phyloP scores from a whole-genome alignment of 148 eudicot genomes.

The Rhododendron molle region DNA sequence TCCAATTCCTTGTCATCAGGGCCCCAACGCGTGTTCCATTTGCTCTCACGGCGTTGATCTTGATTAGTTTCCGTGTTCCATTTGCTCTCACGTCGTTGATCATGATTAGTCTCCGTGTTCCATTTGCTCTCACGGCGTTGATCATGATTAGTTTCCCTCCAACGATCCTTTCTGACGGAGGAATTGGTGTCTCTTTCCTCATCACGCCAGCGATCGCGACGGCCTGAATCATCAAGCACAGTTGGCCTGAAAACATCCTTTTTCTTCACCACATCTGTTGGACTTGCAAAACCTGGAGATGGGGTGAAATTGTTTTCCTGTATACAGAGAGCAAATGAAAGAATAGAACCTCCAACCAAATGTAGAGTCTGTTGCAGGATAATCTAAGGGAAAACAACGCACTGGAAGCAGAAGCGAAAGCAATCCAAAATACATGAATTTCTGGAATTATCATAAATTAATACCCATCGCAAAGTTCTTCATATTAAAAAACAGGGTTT shows the following conservation, averaged over 20 bases:
- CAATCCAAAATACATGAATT: not conserved
- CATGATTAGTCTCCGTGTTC: slow-evolving; percentile 64
- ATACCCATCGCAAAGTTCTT: not conserved
- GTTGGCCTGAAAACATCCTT: slow-evolving; percentile 87
- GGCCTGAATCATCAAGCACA: slow-evolving; percentile 70
- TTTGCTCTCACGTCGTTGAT: slow-evolving; percentile 78
- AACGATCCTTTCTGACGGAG: slow-evolving; percentile 63
- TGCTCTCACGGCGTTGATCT: slow-evolving; percentile 79
- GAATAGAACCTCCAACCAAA: not conserved
- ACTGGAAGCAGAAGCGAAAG: not conserved
- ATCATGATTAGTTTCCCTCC: slow-evolving; percentile 61
- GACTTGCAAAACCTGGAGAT: slow-evolving; percentile 35
- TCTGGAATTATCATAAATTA: not conserved
- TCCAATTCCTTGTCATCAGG: slow-evolving; percentile 69
- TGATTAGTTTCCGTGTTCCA: slow-evolving; percentile 59
- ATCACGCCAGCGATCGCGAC: slow-evolving; percentile 93
- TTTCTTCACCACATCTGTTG: slow-evolving; percentile 45
- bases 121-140: slow-evolving; percentile 86
- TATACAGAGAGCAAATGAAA: not conserved
- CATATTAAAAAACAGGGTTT: not conserved
- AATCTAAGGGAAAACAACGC: not conserved
- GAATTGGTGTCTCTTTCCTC: slow-evolving; percentile 92
- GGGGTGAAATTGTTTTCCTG: slow-evolving; percentile 65
- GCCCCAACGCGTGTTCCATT: slow-evolving; percentile 96
- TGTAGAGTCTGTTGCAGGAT: not conserved